Conservation (phyloP, 2,329 filamentous ascomycete genomes). For the Cordyceps cateniannulata region DNA sequence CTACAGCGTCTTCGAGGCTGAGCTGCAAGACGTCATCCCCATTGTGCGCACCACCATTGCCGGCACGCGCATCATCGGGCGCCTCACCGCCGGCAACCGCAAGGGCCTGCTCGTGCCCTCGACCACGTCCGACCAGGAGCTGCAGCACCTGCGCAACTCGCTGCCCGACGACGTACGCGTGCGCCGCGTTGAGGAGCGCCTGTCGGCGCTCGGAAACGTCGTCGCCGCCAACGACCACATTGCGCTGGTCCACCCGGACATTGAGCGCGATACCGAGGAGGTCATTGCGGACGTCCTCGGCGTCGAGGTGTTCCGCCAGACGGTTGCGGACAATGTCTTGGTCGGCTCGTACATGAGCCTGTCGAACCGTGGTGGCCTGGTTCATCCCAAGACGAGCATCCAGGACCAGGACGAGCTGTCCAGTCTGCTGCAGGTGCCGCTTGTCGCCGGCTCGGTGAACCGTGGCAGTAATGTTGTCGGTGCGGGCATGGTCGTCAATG, state of each 20-base stretch:
- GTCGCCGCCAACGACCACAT: conserved; percentile 97
- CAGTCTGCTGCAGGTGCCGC: conserved; percentile 85
- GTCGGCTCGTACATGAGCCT: conserved; percentile 95
- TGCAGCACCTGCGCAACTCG: conserved; percentile 93
- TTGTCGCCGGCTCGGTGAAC: conserved; percentile 92
- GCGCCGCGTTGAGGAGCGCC: conserved; percentile 93
- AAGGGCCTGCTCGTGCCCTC: conserved; percentile 95
- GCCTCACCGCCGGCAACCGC: conserved; percentile 92
- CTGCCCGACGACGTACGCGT: conserved; percentile 89
- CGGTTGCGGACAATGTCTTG: conserved; percentile 92
- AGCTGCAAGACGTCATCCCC: conserved; percentile 94
- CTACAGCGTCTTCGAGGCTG: conserved; percentile 97
- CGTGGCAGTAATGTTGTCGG: conserved; percentile 91
- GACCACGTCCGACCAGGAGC: conserved; percentile 93
- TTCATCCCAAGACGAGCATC: conserved; percentile 94
- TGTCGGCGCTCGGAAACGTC: conserved; percentile 93
- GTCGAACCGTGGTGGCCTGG: conserved; percentile 91
- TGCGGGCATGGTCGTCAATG: conserved; percentile 56
- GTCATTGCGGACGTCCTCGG: conserved; percentile 92
- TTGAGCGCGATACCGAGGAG: conserved; percentile 97
- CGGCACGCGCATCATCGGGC: conserved; percentile 90
- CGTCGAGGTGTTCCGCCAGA: conserved; percentile 88
- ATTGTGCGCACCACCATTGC: conserved; percentile 96
- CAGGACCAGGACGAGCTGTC: conserved; percentile 98
- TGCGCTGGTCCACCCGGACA: conserved; percentile 88